Conservation (phyloP, 2,329 filamentous ascomycete species). For the Geosmithia morbida region DNA sequence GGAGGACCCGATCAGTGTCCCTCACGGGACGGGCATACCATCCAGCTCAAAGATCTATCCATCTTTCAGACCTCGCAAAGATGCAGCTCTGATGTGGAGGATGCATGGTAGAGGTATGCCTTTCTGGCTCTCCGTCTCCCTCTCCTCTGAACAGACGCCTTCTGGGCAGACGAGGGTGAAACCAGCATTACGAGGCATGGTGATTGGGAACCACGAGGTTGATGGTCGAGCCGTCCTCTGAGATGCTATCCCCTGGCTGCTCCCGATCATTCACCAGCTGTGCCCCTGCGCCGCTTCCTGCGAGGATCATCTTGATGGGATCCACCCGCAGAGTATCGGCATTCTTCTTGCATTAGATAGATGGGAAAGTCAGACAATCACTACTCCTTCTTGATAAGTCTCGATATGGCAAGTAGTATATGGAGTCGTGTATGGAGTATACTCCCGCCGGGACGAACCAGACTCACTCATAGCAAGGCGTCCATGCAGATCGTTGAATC, state of each 20-base stretch:
- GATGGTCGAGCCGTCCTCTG: conserved; percentile 9
- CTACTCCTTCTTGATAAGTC: no score
- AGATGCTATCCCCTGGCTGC: no score
- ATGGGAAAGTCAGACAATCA: neutral
- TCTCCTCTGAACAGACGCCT: no score
- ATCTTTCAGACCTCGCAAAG: conserved; percentile 1
- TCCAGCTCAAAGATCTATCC: conserved; percentile 10
- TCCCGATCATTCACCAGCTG: conserved; percentile 7
- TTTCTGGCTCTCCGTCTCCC: no score
- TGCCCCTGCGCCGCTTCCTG: conserved; percentile 8
- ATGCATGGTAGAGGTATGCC: conserved; percentile 11
- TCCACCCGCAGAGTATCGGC: conserved; percentile 5
- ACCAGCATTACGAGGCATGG: conserved; percentile 5
- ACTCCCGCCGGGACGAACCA: no score
- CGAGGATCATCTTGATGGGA: conserved; percentile 7
- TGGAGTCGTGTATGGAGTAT: no score
- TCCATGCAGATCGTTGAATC: conserved; percentile 9
- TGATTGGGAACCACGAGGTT: conserved; percentile 9
- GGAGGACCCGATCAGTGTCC: conserved; percentile 7
- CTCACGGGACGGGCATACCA: conserved; percentile 5
- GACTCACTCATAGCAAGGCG: conserved; percentile 8
- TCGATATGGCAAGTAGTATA: no score
- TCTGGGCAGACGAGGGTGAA: neutral
- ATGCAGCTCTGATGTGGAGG: conserved; percentile 9
- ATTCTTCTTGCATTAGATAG: conserved; percentile 9